Percentiles rank a stretch among this genome's conserved stretches.
These are phyloP conservation scores for Suillus fuscotomentosus DNA, from an alignment of 768 basidiomycete species.

Conservation along the genomic window DNA sequence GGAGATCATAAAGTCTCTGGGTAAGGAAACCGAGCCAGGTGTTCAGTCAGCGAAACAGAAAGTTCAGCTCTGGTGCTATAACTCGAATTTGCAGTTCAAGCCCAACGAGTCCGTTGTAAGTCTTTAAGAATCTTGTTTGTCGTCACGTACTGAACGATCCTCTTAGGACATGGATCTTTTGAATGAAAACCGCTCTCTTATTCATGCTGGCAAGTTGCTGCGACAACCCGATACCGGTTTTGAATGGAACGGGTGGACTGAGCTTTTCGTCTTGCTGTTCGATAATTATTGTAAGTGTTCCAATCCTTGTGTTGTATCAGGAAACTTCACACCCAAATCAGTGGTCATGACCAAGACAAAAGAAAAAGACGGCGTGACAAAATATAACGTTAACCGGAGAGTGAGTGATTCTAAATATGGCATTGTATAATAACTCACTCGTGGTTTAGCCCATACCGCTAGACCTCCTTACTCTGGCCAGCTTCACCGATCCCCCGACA, in stretches of 20 bases:
- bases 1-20: constrained; percentile 82
- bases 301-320: neutral
- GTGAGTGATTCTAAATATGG: constrained; percentile 40
- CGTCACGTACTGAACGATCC: neutral
- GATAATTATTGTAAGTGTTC: constrained; percentile 83
- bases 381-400: constrained; percentile 78
- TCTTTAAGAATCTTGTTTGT: neutral
- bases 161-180: constrained; percentile 83
- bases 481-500: constrained; percentile 77
- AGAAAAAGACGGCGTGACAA: constrained; percentile 70
- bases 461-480: constrained; percentile 82
- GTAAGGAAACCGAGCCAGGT: constrained; percentile 86
- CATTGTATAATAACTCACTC: neutral
- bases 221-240: constrained; percentile 88
- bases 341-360: constrained; percentile 90
- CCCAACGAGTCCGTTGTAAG: constrained; percentile 66
- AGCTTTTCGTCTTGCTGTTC: constrained; percentile 87
- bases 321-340: constrained; percentile 30
- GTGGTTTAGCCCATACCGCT: constrained; percentile 80
- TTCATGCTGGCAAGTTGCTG: constrained; percentile 79
- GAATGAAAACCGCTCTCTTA: constrained; percentile 77
- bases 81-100: constrained; percentile 78
- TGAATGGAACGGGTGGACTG: constrained; percentile 88
- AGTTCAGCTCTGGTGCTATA: constrained; percentile 87
- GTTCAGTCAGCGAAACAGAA: constrained; percentile 84